Conservation (phyloP, 2,329 filamentous ascomycete species). For the Aspergillus caelatus region DNA sequence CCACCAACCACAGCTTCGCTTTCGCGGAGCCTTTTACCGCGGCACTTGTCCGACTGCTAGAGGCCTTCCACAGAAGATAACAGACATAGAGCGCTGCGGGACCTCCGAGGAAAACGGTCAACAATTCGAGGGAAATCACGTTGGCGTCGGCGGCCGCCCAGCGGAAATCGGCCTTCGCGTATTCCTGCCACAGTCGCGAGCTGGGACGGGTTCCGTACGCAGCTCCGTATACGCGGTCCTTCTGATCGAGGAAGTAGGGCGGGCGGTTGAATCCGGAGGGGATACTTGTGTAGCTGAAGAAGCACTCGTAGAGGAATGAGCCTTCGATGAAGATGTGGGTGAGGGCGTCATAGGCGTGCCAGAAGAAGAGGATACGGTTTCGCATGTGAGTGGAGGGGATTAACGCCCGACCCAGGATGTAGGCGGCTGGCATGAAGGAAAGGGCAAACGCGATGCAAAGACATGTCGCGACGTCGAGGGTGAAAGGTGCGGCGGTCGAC, state of each 20-base stretch:
- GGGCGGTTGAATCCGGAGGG: conserved; percentile 35
- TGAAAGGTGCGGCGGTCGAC: conserved; percentile 33
- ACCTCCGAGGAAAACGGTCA: conserved; percentile 63
- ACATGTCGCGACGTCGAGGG: conserved; percentile 50
- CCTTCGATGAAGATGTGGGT: conserved; percentile 92
- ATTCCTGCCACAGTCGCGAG: conserved; percentile 65
- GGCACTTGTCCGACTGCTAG: conserved; percentile 19
- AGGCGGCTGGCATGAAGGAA: conserved; percentile 57
- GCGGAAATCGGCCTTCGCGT: conserved; percentile 64
- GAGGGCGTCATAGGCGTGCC: conserved; percentile 91
- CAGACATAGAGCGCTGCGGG: conserved; percentile 63
- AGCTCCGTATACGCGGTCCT: conserved; percentile 60
- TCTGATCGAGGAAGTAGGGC: conserved; percentile 57
- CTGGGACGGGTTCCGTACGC: conserved; percentile 59
- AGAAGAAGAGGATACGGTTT: conserved; percentile 82
- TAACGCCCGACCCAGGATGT: conserved; percentile 50
- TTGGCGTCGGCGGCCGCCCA: conserved; percentile 63
- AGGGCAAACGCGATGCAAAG: conserved; percentile 59
- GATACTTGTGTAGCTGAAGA: conserved; percentile 66
- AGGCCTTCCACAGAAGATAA: conserved; percentile 48
- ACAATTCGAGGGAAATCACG: conserved; percentile 61
- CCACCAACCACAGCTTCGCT: conserved; percentile 57
- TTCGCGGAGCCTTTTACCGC: conserved; percentile 30
- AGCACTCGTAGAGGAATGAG: conserved; percentile 89
- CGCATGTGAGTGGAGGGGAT: conserved; percentile 58